These are phyloP conservation scores for Proliferodiscus dingleyae DNA, from an alignment of 2,329 filamentous ascomycete species.

Conservation along the genomic window DNA sequence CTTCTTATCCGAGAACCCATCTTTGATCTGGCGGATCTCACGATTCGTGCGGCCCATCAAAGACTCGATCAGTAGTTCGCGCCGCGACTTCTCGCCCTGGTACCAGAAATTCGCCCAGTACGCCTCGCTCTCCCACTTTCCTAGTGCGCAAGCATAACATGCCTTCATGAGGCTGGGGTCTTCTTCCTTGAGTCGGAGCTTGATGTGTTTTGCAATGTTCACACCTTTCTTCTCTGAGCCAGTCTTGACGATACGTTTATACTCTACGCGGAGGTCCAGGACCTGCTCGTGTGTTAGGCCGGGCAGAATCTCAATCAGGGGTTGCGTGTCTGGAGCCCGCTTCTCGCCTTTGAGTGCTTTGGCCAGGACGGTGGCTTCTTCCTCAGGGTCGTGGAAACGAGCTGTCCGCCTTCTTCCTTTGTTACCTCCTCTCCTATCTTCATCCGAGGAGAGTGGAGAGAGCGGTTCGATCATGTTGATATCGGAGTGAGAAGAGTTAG, in stretches of 20 bases:
- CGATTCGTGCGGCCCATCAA: conserved; percentile 85
- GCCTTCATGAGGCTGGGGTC: conserved; percentile 80
- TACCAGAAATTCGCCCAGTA: conserved; percentile 99
- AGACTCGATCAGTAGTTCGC: conserved; percentile 87
- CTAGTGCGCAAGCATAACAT: conserved; percentile 83
- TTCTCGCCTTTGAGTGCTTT: conserved; percentile 60
- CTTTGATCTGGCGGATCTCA: conserved; percentile 85
- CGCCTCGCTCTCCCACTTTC: conserved; percentile 85
- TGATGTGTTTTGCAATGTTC: conserved; percentile 82
- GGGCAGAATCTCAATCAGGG: conserved; percentile 79
- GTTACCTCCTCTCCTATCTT: conserved; percentile 38
- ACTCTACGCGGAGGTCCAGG: conserved; percentile 77
- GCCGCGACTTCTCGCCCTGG: conserved; percentile 75
- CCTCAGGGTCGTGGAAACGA: conserved; percentile 78
- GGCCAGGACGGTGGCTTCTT: conserved; percentile 72
- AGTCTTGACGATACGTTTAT: conserved; percentile 84
- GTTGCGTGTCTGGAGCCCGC: conserved; percentile 58
- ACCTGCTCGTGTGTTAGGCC: conserved; percentile 82
- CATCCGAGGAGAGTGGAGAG: conserved; percentile 48
- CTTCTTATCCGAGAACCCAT: conserved; percentile 84
- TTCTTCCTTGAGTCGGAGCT: conserved; percentile 67
- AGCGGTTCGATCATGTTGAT: conserved; percentile 42
- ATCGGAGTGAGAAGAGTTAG: conserved; percentile 43
- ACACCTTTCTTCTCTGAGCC: conserved; percentile 69
- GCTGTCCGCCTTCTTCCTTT: conserved; percentile 49